Evolutionary conservation across 2,329 filamentous ascomycete genomes (phyloP).

Genomic region (Colletotrichum sp.): DNA sequence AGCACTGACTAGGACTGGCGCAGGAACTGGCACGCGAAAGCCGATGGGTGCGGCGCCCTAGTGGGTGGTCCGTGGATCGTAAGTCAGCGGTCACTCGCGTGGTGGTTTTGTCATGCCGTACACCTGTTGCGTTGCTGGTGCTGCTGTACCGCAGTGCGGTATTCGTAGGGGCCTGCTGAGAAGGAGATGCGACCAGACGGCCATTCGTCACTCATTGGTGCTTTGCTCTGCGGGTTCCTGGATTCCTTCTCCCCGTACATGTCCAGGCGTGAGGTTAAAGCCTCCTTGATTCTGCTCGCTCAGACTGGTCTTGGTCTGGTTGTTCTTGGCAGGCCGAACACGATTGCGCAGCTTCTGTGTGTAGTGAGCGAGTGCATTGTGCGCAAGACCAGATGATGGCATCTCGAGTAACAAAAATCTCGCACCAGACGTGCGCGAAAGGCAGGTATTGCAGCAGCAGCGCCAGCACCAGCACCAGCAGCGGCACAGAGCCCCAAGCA

Average conservation of each 20-base stretch:
- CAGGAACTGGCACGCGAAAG: conserved; percentile 22
- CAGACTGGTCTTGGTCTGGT: not conserved
- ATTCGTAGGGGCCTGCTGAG: not conserved
- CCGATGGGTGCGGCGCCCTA: conserved; percentile 20
- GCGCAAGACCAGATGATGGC: not conserved
- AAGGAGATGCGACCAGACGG: not conserved
- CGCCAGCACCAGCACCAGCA: not conserved
- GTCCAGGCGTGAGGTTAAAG: not conserved
- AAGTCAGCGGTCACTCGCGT: conserved; percentile 4
- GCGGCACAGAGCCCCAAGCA: not conserved
- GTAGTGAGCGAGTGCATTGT: not conserved
- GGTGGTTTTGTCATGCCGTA: conserved; percentile 3
- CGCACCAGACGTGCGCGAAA: not conserved
- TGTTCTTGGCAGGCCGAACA: conserved; percentile 3
- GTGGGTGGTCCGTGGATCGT: conserved; percentile 16
- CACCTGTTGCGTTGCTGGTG: not conserved
- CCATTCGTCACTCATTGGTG: not conserved
- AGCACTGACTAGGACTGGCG: conserved; percentile 22
- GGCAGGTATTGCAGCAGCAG: not conserved
- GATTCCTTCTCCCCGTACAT: not conserved
- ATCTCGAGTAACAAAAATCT: not conserved
- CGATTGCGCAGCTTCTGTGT: not conserved
- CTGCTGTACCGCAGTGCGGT: not conserved
- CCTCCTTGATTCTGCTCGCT: conserved; percentile 1
- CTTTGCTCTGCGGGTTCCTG: not conserved